Percentiles rank a stretch among this genome's conserved stretches.
Evolutionary conservation across 148 eudicot species (phyloP).

Genomic region (Rheum nobile): DNA sequence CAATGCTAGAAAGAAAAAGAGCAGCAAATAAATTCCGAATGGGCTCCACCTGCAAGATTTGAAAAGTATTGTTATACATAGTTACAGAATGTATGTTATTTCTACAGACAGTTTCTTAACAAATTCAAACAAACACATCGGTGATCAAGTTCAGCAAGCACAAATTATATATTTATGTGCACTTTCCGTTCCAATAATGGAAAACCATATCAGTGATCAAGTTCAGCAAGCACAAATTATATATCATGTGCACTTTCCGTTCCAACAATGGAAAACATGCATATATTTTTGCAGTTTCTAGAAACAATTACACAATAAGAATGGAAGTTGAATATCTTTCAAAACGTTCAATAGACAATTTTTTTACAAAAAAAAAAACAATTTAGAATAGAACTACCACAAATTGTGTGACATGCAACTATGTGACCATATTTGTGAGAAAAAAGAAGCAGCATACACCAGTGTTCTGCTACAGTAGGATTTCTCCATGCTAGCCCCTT

Average conservation of each 20-base stretch:
- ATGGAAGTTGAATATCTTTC: not conserved
- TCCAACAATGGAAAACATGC: not conserved
- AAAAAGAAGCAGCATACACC: not conserved
- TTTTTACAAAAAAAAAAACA: not conserved
- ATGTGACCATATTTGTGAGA: not conserved
- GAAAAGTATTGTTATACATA: not conserved
- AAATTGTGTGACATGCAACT: not conserved
- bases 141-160: not conserved
- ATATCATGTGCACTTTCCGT: not conserved
- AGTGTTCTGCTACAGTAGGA: not conserved
- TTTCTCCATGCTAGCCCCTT: not conserved
- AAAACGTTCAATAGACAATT: not conserved
- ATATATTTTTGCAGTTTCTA: not conserved
- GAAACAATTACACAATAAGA: not conserved
- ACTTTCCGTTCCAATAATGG: not conserved
- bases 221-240: not conserved
- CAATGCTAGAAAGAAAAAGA: conserved; percentile 95
- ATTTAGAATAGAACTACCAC: not conserved
- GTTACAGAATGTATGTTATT: not conserved
- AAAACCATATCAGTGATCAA: not conserved
- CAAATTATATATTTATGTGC: not conserved
- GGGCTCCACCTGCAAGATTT: conserved; percentile 77
- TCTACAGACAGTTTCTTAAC: not conserved
- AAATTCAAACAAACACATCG: not conserved
- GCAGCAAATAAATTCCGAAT: conserved; percentile 97